A percentile compares a stretch with the other conserved stretches of the same genome.
Evolutionary conservation across 2,329 filamentous ascomycete species (phyloP).

Genomic region (Calonectria honghensis): DNA sequence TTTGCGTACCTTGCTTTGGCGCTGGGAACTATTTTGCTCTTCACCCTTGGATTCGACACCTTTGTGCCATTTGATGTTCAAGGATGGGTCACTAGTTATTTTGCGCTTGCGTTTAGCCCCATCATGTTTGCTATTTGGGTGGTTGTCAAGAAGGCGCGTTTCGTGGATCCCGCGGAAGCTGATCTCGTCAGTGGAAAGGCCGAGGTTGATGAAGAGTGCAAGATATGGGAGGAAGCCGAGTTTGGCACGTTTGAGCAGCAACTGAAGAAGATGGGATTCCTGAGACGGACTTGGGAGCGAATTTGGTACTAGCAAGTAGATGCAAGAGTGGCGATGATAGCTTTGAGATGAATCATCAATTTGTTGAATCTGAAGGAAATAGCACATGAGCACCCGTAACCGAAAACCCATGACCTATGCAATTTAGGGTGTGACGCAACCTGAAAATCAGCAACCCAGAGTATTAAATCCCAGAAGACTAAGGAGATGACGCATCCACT

Average conservation of each 20-base stretch:
- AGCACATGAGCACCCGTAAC: neutral
- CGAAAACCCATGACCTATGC: no score
- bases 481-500: no score
- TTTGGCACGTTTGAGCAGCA: neutral
- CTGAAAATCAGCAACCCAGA: no score
- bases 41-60: slow-evolving; percentile 73
- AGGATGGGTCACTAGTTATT: slow-evolving; percentile 70
- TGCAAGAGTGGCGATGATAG: neutral
- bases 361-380: neutral
- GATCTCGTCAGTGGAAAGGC: slow-evolving; percentile 16
- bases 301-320: neutral
- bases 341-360: neutral
- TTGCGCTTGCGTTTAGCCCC: slow-evolving; percentile 49
- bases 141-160: slow-evolving; percentile 3
- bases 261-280: slow-evolving; percentile 3
- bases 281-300: neutral
- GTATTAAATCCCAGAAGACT: no score
- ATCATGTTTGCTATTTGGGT: slow-evolving; percentile 13
- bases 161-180: neutral
- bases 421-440: no score
- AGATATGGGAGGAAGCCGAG: slow-evolving; percentile 9
- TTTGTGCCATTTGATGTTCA: slow-evolving; percentile 69
- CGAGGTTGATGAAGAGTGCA: slow-evolving; percentile 26
- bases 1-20: neutral
- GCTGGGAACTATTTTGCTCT: slow-evolving; percentile 61